These are phyloP conservation scores for Chaetomium olivaceum DNA, from an alignment of 2,329 filamentous ascomycete species.

Conservation along the genomic window DNA sequence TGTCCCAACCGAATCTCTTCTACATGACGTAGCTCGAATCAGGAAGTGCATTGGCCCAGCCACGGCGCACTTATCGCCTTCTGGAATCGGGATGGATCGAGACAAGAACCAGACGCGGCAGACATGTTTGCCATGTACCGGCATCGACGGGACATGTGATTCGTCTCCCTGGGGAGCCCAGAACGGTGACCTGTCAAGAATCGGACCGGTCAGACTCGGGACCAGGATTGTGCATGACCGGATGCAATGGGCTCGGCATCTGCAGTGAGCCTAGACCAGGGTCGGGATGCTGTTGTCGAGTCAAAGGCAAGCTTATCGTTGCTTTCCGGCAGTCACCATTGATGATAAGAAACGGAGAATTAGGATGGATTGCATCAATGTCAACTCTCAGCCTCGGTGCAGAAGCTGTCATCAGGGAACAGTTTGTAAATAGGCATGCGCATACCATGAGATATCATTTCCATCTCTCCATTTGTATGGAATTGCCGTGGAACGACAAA, in stretches of 20 bases:
- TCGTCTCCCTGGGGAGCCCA: background rate
- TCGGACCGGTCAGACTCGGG: slow-evolving; percentile 4
- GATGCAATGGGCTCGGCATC: background rate
- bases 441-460: background rate
- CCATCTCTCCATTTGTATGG: background rate
- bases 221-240: background rate
- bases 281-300: background rate
- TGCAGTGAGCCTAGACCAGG: background rate
- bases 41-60: background rate
- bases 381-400: background rate
- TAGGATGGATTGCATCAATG: background rate
- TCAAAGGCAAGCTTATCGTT: background rate
- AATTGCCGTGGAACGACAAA: background rate
- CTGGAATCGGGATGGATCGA: background rate
- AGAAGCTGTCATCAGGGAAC: background rate
- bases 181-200: background rate
- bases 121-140: background rate
- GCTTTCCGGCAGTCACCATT: no score
- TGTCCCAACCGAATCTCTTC: background rate
- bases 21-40: slow-evolving; percentile 22
- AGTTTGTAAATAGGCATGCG: background rate
- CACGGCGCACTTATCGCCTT: background rate
- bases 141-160: background rate
- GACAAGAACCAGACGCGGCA: background rate
- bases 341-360: background rate